Percentiles rank a stretch among this genome's conserved stretches.
These are phyloP conservation scores for Hibiscus syriacus DNA, from an alignment of 345 rosid genomes.

Conservation along the genomic window DNA sequence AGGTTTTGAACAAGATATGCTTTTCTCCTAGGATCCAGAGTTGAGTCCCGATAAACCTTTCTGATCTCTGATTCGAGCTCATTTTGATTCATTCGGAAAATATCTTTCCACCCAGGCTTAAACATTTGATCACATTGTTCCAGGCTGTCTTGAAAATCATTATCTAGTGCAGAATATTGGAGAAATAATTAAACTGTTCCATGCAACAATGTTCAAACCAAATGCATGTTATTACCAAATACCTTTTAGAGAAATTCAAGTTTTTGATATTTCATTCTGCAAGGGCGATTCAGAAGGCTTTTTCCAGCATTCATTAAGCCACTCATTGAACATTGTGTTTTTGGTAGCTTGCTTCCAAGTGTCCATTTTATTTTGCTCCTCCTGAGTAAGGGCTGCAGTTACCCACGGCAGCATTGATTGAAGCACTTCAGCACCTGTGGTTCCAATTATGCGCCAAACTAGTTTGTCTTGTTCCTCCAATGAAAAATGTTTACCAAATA, in stretches of 20 bases:
- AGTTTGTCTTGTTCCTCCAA: conserved; percentile 78
- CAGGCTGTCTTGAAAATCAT: conserved; percentile 48
- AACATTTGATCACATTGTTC: conserved; percentile 65
- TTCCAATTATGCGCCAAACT: conserved; percentile 85
- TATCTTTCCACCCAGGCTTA: conserved; percentile 97
- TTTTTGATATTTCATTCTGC: conserved; percentile 36
- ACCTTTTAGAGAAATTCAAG: conserved; percentile 43
- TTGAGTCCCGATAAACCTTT: conserved; percentile 52
- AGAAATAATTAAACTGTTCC: conserved; percentile 16
- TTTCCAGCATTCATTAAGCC: conserved; percentile 82
- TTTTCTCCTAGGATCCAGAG: conserved; percentile 66
- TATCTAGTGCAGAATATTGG: conserved; percentile 26
- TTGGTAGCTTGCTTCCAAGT: conserved; percentile 91
- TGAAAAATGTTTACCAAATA: conserved; percentile 69
- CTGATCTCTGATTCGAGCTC: conserved; percentile 70
- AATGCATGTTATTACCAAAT: conserved; percentile 12
- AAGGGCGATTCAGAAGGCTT: conserved; percentile 42
- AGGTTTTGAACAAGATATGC: conserved; percentile 60
- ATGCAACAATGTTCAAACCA: conserved; percentile 5
- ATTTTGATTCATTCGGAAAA: conserved; percentile 76
- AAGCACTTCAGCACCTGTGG: conserved; percentile 88
- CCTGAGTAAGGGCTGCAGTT: conserved; percentile 77
- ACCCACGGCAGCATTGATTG: conserved; percentile 97
- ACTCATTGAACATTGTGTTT: conserved; percentile 88
- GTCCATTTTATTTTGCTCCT: conserved; percentile 86